Evolutionary conservation across 2,329 filamentous ascomycete genomes (phyloP).

Genomic region (Purpureocillium lavendulum): DNA sequence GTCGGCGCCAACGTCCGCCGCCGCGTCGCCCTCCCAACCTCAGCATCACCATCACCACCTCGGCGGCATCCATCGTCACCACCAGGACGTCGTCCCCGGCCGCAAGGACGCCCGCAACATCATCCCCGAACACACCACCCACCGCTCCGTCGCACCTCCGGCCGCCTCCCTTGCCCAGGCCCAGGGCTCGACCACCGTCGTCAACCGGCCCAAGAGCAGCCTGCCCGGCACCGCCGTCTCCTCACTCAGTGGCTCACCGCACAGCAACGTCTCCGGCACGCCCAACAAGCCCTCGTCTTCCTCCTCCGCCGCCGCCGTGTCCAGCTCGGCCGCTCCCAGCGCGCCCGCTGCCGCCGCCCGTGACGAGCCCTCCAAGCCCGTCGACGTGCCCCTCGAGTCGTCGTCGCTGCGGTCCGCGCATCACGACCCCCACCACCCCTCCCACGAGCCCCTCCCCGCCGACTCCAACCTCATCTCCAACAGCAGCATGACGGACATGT

Average conservation of each 20-base stretch:
- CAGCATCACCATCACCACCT: slow-evolving; percentile 8
- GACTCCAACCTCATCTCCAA: slow-evolving; percentile 39
- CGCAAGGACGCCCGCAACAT: slow-evolving; percentile 36
- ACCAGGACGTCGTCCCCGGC: slow-evolving; percentile 19
- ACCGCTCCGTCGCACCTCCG: slow-evolving; percentile 50
- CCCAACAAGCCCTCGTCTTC: slow-evolving; percentile 11
- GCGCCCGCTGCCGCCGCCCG: slow-evolving; percentile 7
- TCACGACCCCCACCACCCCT: slow-evolving; percentile 21
- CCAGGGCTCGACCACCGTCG: slow-evolving; percentile 41
- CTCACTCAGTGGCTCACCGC: slow-evolving; percentile 39
- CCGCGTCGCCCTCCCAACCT: neutral
- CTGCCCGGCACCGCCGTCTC: slow-evolving; percentile 41
- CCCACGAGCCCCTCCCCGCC: slow-evolving; percentile 21
- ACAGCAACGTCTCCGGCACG: slow-evolving; percentile 23
- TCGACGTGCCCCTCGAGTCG: slow-evolving; percentile 44
- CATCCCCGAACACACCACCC: slow-evolving; percentile 45
- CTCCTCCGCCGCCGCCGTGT: too few species aligned
- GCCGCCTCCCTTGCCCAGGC: slow-evolving; percentile 55
- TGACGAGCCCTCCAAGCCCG: slow-evolving; percentile 42
- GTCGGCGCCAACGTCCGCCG: too few species aligned
- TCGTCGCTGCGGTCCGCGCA: slow-evolving; percentile 25
- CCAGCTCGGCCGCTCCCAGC: too few species aligned
- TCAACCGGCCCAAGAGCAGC: slow-evolving; percentile 36
- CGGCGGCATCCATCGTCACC: slow-evolving; percentile 1
- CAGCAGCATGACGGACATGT: slow-evolving; percentile 56